Conservation (phyloP, 2,329 filamentous ascomycete genomes). For the Penicillium sp. region DNA sequence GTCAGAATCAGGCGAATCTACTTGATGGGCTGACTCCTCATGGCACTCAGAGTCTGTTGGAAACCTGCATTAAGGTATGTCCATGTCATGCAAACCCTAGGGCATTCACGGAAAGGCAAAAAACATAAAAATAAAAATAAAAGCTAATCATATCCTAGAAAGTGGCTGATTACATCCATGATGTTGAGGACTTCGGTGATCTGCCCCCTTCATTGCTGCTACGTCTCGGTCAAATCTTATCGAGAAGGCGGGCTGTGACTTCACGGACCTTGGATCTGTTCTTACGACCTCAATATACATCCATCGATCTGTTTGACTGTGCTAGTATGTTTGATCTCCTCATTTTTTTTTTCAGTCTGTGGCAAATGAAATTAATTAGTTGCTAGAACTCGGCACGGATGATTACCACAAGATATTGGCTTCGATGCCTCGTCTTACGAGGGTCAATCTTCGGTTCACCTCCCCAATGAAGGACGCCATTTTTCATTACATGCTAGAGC, state of each 20-base stretch:
- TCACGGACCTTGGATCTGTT: slow-evolving; percentile 48
- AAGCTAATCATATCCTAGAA: slow-evolving; percentile 42
- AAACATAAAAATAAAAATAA: no score
- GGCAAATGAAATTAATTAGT: slow-evolving; percentile 22
- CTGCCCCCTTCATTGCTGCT: slow-evolving; percentile 58
- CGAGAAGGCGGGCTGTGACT: slow-evolving; percentile 60
- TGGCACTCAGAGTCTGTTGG: slow-evolving; percentile 46
- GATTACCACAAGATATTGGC: slow-evolving; percentile 82
- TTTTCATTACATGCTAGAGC: slow-evolving; percentile 75
- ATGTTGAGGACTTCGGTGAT: slow-evolving; percentile 65
- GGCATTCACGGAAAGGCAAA: background rate
- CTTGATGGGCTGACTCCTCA: slow-evolving; percentile 65
- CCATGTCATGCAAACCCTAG: background rate
- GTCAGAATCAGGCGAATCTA: slow-evolving; percentile 78
- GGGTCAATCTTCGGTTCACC: slow-evolving; percentile 76
- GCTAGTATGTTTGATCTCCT: no score
- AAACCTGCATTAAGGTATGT: slow-evolving; percentile 58
- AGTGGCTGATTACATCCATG: slow-evolving; percentile 62
- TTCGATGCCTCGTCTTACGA: slow-evolving; percentile 65
- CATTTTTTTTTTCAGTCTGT: no score
- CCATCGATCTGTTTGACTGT: slow-evolving; percentile 61
- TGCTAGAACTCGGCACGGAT: slow-evolving; percentile 64
- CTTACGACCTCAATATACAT: slow-evolving; percentile 53
- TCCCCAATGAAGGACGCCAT: slow-evolving; percentile 87
- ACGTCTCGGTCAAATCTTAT: slow-evolving; percentile 62